Evolutionary conservation across 2,329 filamentous ascomycete genomes (phyloP), one percentile per base, ranked within the genome.

Genomic region (Leptographium lundbergii): DNA sequence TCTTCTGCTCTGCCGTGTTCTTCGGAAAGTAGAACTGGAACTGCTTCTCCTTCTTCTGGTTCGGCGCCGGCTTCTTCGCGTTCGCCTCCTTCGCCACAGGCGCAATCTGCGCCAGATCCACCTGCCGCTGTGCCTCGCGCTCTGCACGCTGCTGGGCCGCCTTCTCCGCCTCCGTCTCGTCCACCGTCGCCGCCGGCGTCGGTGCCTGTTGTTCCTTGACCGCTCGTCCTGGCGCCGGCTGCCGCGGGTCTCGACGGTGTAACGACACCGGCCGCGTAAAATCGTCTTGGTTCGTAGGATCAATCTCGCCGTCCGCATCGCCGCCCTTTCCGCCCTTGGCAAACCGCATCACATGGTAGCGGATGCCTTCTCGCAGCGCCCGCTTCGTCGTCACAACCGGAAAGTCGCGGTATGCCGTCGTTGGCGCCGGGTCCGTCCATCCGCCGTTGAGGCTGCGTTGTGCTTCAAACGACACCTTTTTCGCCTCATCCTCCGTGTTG

Each of bases 51-150:
- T 86, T 82, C 70, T 88, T 85, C 69, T 88, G 87, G 71, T 72
- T 59, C 53, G 73, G 73, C 6, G 14, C 22, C 17, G 61, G 56
- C 59, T 62, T 62, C 65, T 81, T 81, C 3, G 75, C 72, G 54
- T 74, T 73, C 11, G 73, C 67, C 11, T 82, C 81, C 61, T 85
- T 87, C 29, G 81, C 78, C 1, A 89, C 87, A 0, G 94, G 94
- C 0, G 94, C 94, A 67, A 99, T 97, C 72, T 95, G 90, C 39
- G 94, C 91, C 67, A 92, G 80, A 65, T 96, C 94, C 45, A 89
- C 81, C 22, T 92, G 91, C 24, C 89, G 85, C 69, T 95, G 88
- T 29, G 88, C 89, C 63, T 95, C 89, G 58, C 89, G 85, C 64
- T 95, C 90, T 0, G 87, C 87, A 69, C 88, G 84, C 25, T 77